phyloP scores from a whole-genome alignment of 495 filamentous ascomycete genomes.

The Glutinoglossum americanum region DNA sequence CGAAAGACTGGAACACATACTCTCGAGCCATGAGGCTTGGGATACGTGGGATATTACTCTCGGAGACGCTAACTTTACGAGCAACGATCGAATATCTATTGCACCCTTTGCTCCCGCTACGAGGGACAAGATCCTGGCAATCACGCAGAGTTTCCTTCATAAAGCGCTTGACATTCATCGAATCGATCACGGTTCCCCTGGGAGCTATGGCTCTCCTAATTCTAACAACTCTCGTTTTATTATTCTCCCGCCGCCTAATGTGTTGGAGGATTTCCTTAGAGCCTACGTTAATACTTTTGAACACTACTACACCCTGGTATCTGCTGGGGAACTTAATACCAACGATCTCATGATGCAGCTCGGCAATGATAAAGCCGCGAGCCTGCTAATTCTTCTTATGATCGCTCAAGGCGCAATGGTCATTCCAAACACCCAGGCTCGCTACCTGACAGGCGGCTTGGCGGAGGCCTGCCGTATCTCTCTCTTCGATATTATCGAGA shows the following conservation, averaged over 20 bases:
- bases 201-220: conserved; percentile 6
- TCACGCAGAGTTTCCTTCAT: conserved; percentile 39
- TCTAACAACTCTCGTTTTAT: conserved; percentile 27
- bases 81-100: conserved; percentile 23
- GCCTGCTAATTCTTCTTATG: conserved; percentile 38
- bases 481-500: conserved; percentile 42
- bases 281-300: conserved; percentile 35
- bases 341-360: conserved; percentile 31
- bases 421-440: conserved; percentile 32
- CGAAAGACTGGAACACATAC: conserved; percentile 31
- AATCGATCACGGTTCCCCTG: conserved; percentile 17
- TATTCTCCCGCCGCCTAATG: conserved; percentile 32
- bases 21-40: conserved; percentile 30
- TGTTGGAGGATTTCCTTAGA: conserved; percentile 37
- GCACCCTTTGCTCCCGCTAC: conserved; percentile 26
- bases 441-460: conserved; percentile 36
- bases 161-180: conserved; percentile 39
- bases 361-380: conserved; percentile 31
- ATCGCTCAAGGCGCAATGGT: conserved; percentile 39
- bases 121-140: conserved; percentile 40
- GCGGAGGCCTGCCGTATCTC: conserved; percentile 44
- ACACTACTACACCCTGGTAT: conserved; percentile 33
- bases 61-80: conserved; percentile 1
- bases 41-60: conserved; percentile 15
- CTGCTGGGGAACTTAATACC: conserved; percentile 29